Conservation (phyloP, 2,329 filamentous ascomycete genomes). For the Xylariaceae sp. region DNA sequence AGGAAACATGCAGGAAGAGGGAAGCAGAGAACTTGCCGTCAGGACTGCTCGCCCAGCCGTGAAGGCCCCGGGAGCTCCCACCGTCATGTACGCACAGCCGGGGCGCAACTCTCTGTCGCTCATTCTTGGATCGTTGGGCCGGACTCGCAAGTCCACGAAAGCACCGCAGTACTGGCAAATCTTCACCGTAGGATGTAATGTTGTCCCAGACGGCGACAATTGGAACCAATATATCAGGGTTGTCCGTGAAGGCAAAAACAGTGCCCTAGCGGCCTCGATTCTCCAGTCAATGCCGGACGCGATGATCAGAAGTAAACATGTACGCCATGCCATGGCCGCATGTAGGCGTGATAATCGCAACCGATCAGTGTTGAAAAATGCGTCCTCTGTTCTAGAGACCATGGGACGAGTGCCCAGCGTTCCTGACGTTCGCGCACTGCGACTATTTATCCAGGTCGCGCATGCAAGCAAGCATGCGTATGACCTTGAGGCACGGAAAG, state of each 20-base stretch:
- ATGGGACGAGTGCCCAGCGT: slow-evolving; percentile 47
- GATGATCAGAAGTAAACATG: slow-evolving; percentile 47
- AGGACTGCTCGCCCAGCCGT: background rate
- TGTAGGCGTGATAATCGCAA: slow-evolving; percentile 77
- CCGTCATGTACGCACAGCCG: slow-evolving; percentile 38
- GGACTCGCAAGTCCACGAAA: slow-evolving; percentile 54
- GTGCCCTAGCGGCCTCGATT: slow-evolving; percentile 54
- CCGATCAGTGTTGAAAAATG: slow-evolving; percentile 59
- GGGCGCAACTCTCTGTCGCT: slow-evolving; percentile 60
- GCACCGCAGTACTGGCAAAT: slow-evolving; percentile 74
- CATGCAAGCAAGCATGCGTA: slow-evolving; percentile 43
- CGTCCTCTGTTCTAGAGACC: slow-evolving; percentile 57
- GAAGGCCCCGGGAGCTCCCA: slow-evolving; percentile 19
- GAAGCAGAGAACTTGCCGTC: background rate
- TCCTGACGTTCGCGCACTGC: slow-evolving; percentile 48
- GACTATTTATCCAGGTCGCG: slow-evolving; percentile 53
- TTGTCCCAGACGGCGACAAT: slow-evolving; percentile 68
- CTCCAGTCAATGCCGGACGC: slow-evolving; percentile 49
- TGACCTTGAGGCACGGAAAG: slow-evolving; percentile 27
- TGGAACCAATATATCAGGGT: slow-evolving; percentile 63
- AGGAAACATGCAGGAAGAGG: slow-evolving; percentile 32
- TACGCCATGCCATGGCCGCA: slow-evolving; percentile 66
- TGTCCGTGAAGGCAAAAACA: slow-evolving; percentile 61
- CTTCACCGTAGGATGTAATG: slow-evolving; percentile 54
- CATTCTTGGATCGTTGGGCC: slow-evolving; percentile 58